Evolutionary conservation across 805 yeast genomes (phyloP), one percentile per base, ranked within the genome.

Genomic region (Saccharomycopsis amapae): DNA sequence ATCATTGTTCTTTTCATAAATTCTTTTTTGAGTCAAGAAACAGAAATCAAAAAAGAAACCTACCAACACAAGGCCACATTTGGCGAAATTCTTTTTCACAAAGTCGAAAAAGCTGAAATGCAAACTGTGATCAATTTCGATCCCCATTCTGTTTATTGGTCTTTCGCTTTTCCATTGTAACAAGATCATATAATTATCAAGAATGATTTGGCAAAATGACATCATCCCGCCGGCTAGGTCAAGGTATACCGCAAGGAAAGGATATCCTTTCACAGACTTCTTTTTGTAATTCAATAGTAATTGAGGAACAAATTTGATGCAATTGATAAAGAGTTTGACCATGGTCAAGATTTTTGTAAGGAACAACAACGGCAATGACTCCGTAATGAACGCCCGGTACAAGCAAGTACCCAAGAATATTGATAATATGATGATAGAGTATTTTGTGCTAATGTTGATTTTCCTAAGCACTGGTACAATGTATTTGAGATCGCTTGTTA

Each of bases 271-370:
- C 12, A 46, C 47, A 2, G 52, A 45, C 32, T 51, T 51, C 19
- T 51, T 51, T 33, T 48, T 38, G 26, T 45, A 48, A 24, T 51
- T 51, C 10, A 51, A 25, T 12, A 45, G 15, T n/a, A 51, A 31
- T 32, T 51, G 54, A 4, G 54, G 54, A 5, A 51, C 36, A 32
- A 28, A 48, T 28, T 51, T 51, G 50, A 51, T 40, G 7, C 47
- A 39, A 28, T 51, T 51, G 6, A 51, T 34, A 20, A 51, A 48
- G 12, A 51, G 40, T 23, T 51, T 51, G 20, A 51, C 33, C 28
- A 44, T 32, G 9, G 54, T 51, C 9, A 51, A 43, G n/a, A 44
- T 33, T 30, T 45, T 48, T 2, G 54, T 51, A 5, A 51, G 32
- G 5, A 28, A 10, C 4, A 51, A 33, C 6, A 51, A 25, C 2